Evolutionary conservation across 805 yeast species (phyloP).

Genomic region (Candida silvicultrix): DNA sequence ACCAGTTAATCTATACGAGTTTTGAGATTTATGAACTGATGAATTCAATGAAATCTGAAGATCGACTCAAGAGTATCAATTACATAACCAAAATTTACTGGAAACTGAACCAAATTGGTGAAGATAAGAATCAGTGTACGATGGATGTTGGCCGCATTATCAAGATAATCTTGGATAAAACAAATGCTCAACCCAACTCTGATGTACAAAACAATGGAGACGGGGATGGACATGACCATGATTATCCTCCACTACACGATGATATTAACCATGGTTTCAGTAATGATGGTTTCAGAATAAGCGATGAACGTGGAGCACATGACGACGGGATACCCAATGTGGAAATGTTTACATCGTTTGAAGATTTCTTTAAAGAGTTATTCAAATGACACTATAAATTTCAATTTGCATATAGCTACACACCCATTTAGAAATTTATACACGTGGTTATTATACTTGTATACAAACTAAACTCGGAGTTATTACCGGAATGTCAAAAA

Average conservation of each 20-base stretch:
- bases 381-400: not conserved
- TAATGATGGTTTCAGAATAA: conserved; percentile 1
- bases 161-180: conserved; percentile 32
- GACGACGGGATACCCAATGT: conserved; percentile 3
- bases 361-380: not conserved
- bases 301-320: not conserved
- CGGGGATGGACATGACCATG: not conserved
- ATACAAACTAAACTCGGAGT: too few relatives aligned
- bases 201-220: not conserved
- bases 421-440: too few relatives aligned
- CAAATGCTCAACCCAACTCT: too few relatives aligned
- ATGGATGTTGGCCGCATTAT: conserved; percentile 53
- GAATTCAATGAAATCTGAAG: conserved; percentile 23
- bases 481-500: too few relatives aligned
- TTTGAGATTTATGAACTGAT: conserved; percentile 41
- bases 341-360: conserved; percentile 4
- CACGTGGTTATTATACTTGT: too few relatives aligned
- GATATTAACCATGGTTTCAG: conserved; percentile 20
- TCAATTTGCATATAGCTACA: too few relatives aligned
- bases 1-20: conserved; percentile 50
- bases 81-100: conserved; percentile 49
- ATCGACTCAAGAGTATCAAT: conserved; percentile 26
- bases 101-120: conserved; percentile 53
- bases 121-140: conserved; percentile 47
- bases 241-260: conserved; percentile 20